Conservation (phyloP, 2,329 filamentous ascomycete genomes). For the Fusarium subtropicale region DNA sequence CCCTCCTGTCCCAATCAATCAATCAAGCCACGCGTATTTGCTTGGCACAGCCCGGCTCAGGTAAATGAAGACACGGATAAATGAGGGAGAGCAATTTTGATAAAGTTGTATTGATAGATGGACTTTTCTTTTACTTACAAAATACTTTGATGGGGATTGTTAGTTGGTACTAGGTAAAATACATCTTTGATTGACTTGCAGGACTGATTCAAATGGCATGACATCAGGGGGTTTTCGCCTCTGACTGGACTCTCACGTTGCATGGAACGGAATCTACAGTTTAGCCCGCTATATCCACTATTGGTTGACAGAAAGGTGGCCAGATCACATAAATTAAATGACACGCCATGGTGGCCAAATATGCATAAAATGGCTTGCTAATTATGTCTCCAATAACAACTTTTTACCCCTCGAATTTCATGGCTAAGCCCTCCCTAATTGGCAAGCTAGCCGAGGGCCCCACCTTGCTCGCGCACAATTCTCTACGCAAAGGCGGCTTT, state of each 20-base stretch:
- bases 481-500: conserved; percentile 26
- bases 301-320: background rate
- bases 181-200: background rate
- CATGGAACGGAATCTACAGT: background rate
- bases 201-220: conserved; percentile 15
- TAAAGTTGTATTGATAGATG: background rate
- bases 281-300: background rate
- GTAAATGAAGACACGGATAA: conserved; percentile 7
- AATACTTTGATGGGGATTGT: background rate
- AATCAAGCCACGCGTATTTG: conserved; percentile 37
- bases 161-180: background rate
- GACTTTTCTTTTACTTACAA: background rate
- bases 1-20: conserved; percentile 37
- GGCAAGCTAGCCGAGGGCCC: conserved; percentile 52
- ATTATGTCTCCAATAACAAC: background rate
- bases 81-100: background rate
- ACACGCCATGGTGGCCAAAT: accelerated
- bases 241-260: conserved; percentile 8
- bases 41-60: conserved; percentile 41
- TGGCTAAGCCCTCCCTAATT: conserved; percentile 47
- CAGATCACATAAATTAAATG: background rate
- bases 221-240: conserved; percentile 30
- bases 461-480: conserved; percentile 53
- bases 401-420: background rate
- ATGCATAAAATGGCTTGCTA: background rate